Percentiles rank a stretch among this genome's conserved stretches.
Evolutionary conservation across 169 alveolate species (phyloP).

Genomic region (Plasmodium adleri): DNA sequence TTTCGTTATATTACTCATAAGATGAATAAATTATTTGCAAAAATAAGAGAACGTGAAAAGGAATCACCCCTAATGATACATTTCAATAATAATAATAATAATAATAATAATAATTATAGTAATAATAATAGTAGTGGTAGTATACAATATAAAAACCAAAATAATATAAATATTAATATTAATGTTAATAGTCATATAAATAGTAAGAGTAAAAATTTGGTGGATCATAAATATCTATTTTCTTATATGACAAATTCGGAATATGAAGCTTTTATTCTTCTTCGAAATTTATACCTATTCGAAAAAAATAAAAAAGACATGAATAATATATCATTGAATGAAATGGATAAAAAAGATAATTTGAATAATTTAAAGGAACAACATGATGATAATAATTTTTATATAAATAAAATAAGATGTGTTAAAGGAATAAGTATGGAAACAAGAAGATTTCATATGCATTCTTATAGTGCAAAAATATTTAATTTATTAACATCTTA

Average conservation of each 20-base stretch:
- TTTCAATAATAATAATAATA: too few relatives aligned
- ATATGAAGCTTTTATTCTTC: conserved; percentile 74
- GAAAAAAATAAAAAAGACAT: conserved; percentile 42
- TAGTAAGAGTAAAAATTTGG: background rate
- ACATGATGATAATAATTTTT: conserved; percentile 37
- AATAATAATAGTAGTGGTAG: too few relatives aligned
- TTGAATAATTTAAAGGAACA: background rate
- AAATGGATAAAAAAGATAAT: background rate
- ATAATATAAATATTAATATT: too few relatives aligned
- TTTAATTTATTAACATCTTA: conserved; percentile 73
- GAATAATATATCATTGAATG: conserved; percentile 11
- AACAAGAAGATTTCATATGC: conserved; percentile 76
- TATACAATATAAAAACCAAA: too few relatives aligned
- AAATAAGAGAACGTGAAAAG: background rate
- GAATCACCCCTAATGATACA: too few relatives aligned
- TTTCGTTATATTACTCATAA: conserved; percentile 43
- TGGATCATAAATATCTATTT: conserved; percentile 23
- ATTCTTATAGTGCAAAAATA: conserved; percentile 73
- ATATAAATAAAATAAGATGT: conserved; percentile 53
- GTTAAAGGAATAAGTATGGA: conserved; percentile 76
- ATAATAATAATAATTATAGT: too few relatives aligned
- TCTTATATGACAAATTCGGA: conserved; percentile 76
- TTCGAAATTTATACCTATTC: conserved; percentile 47
- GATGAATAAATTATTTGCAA: conserved; percentile 30
- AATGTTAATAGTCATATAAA: background rate